Percentiles rank a stretch among this genome's conserved stretches.
phyloP scores from a whole-genome alignment of 164 flowering plant genomes.

The Taxillus chinensis region DNA sequence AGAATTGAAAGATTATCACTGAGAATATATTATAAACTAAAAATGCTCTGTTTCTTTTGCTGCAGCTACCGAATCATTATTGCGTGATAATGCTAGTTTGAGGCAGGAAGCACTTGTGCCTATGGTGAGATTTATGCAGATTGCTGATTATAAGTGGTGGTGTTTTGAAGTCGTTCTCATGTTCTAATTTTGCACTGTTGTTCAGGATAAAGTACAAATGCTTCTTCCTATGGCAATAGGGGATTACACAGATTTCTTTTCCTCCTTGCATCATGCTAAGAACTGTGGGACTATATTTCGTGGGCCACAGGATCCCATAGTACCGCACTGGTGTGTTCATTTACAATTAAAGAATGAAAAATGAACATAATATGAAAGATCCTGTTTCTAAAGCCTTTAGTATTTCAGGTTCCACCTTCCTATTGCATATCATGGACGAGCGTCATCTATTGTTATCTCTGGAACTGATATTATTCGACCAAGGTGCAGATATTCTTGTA shows the following conservation, averaged over 20 bases:
- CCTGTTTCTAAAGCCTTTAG: neutral
- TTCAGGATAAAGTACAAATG: constrained; percentile 64
- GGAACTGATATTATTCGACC: constrained; percentile 86
- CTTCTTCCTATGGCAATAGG: constrained; percentile 72
- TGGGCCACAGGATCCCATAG: constrained; percentile 70
- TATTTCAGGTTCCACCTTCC: constrained; percentile 83
- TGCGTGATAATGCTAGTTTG: constrained; percentile 69
- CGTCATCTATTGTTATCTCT: constrained; percentile 87
- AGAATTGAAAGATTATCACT: too few species aligned
- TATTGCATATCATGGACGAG: constrained; percentile 96
- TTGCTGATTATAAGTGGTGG: neutral
- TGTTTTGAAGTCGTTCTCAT: neutral
- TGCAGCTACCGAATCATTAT: constrained; percentile 65
- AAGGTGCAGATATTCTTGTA: constrained; percentile 30
- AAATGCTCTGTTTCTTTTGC: neutral
- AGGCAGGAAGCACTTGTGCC: constrained; percentile 69
- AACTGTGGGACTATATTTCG: constrained; percentile 89
- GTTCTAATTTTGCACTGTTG: neutral
- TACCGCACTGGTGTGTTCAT: constrained; percentile 60
- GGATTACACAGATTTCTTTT: constrained; percentile 91
- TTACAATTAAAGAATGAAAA: constrained; percentile 3
- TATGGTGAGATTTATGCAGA: constrained; percentile 32
- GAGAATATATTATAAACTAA: too few species aligned
- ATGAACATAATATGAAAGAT: neutral
- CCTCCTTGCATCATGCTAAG: constrained; percentile 86